Conservation (phyloP, 2,329 filamentous ascomycete species). For the Stagonosporopsis vannaccii region DNA sequence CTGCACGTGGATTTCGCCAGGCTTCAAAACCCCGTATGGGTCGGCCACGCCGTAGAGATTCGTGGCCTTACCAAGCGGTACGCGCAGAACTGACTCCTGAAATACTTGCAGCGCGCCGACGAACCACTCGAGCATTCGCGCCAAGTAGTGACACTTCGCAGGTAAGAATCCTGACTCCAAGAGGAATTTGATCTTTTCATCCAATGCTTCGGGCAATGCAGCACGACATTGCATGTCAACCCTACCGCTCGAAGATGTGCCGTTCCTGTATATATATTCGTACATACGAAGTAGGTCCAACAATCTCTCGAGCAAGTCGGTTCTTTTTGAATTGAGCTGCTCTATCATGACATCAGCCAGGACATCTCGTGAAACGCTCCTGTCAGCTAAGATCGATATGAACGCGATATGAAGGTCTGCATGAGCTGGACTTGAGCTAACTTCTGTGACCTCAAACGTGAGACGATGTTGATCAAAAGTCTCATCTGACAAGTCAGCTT, state of each 20-base stretch:
- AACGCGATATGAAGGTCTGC: slow-evolving; percentile 72
- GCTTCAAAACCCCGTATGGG: slow-evolving; percentile 65
- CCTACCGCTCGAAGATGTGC: slow-evolving; percentile 36
- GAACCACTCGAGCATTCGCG: slow-evolving; percentile 57
- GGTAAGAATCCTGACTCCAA: slow-evolving; percentile 64
- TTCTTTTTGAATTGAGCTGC: slow-evolving; percentile 61
- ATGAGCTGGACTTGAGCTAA: slow-evolving; percentile 56
- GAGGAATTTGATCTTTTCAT: slow-evolving; percentile 40
- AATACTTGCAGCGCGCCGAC: slow-evolving; percentile 62
- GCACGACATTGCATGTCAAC: slow-evolving; percentile 32
- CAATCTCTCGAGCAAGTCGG: slow-evolving; percentile 61
- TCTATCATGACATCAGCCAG: slow-evolving; percentile 61
- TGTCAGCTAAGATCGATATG: slow-evolving; percentile 70
- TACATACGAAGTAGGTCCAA: slow-evolving; percentile 63
- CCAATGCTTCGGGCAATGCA: slow-evolving; percentile 29
- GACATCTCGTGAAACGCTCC: slow-evolving; percentile 56
- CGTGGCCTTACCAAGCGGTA: slow-evolving; percentile 67
- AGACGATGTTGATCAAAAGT: slow-evolving; percentile 59
- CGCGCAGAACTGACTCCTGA: slow-evolving; percentile 64
- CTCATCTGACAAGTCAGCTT: slow-evolving; percentile 55
- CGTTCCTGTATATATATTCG: slow-evolving; percentile 50
- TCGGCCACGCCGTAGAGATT: slow-evolving; percentile 74
- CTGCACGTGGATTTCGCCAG: slow-evolving; percentile 71
- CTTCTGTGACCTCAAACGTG: slow-evolving; percentile 69
- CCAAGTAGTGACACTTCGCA: slow-evolving; percentile 57